phyloP scores from a whole-genome alignment of 257 asterid species.

The Anisodus tanguticus region DNA sequence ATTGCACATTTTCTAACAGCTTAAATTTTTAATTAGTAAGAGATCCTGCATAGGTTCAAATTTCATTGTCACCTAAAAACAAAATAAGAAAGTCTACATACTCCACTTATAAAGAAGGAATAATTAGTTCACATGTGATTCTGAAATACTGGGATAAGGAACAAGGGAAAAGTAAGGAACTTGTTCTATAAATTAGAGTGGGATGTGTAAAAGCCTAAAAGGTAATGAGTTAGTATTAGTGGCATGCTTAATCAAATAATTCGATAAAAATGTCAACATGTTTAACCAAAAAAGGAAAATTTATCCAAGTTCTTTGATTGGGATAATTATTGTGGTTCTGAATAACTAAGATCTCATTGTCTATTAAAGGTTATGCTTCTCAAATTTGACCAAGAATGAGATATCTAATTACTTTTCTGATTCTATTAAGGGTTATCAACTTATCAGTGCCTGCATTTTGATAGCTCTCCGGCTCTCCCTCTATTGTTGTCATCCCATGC shows the following conservation, averaged over 20 bases:
- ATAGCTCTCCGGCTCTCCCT: too few relatives aligned
- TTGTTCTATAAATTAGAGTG: neutral
- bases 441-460: neutral
- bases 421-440: neutral
- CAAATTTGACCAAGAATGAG: neutral
- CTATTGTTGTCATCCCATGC: too few relatives aligned
- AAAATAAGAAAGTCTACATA: neutral
- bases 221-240: neutral
- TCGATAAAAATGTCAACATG: neutral
- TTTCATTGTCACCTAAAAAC: neutral
- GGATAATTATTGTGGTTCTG: neutral
- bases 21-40: neutral
- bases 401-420: neutral
- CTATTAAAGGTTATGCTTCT: neutral
- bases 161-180: neutral
- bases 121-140: neutral
- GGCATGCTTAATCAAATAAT: neutral
- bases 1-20: neutral
- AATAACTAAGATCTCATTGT: constrained; percentile 2
- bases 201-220: neutral
- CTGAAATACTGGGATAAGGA: neutral
- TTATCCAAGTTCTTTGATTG: neutral
- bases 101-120: neutral
- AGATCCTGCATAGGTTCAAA: neutral
- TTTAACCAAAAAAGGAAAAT: neutral